Percentiles rank a stretch among this genome's conserved stretches.
Conservation (phyloP, 768 basidiomycete genomes). For the Tephrocybe sp. region DNA sequence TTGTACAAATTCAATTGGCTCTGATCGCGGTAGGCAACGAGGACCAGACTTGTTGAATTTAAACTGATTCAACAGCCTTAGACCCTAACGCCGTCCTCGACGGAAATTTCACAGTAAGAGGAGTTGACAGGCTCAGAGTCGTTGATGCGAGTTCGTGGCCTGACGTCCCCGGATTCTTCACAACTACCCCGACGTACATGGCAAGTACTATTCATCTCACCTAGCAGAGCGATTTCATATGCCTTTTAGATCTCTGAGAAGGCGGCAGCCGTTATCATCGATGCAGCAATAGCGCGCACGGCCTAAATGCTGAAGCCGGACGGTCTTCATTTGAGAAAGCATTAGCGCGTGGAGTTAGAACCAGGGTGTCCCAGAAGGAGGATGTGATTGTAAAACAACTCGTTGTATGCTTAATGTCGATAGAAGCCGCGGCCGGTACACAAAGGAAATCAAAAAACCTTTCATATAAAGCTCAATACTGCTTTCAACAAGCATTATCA, state of each 20-base stretch:
- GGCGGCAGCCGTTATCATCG: background rate
- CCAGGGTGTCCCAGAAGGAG: too few species aligned
- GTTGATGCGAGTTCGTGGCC: conserved; percentile 31
- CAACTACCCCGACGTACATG: conserved; percentile 31
- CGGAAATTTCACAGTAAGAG: conserved; percentile 28
- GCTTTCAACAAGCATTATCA: too few species aligned
- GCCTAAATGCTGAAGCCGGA: too few species aligned
- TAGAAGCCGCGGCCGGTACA: too few species aligned
- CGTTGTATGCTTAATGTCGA: too few species aligned
- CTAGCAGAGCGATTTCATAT: background rate
- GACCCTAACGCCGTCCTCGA: conserved; percentile 28
- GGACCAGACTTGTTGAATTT: background rate
- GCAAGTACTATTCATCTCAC: conserved; percentile 12
- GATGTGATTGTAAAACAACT: too few species aligned
- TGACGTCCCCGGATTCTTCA: conserved; percentile 29
- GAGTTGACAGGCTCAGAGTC: conserved; percentile 28
- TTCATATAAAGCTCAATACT: too few species aligned
- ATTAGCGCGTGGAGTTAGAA: too few species aligned
- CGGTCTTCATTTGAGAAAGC: too few species aligned
- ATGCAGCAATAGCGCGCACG: too few species aligned
- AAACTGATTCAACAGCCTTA: background rate
- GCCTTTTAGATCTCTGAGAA: background rate
- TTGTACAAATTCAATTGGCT: conserved; percentile 30
- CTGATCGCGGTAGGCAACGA: conserved; percentile 19
- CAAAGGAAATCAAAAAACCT: too few species aligned